Evolutionary conservation across 495 filamentous ascomycete genomes (phyloP).

Genomic region (Umbilicaria muhlenbergii): DNA sequence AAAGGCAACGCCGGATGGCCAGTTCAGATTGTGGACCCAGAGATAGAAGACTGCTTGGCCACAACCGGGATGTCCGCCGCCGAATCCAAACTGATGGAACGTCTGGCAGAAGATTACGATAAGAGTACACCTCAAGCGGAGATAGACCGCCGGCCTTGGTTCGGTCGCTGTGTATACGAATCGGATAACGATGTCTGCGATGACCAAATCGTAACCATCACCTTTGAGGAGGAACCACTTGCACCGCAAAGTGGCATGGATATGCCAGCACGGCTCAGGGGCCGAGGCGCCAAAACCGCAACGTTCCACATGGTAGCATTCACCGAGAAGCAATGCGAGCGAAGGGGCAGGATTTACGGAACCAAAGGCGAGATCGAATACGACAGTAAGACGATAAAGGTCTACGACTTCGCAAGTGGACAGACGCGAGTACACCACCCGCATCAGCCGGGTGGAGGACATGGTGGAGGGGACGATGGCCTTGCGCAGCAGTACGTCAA

Average conservation of each 20-base stretch:
- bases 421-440: constrained; percentile 2
- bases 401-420: constrained; percentile 24
- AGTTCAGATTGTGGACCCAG: constrained; percentile 70
- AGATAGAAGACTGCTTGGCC: constrained; percentile 60
- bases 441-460: constrained; percentile 23
- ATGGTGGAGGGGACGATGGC: constrained; percentile 83
- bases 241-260: background rate
- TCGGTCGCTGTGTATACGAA: constrained; percentile 88
- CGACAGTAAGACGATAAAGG: constrained; percentile 29
- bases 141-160: constrained; percentile 58
- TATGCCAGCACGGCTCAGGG: constrained; percentile 16
- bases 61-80: constrained; percentile 16
- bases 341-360: constrained; percentile 72
- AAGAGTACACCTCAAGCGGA: constrained; percentile 28
- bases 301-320: constrained; percentile 88
- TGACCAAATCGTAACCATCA: constrained; percentile 74
- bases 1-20: constrained; percentile 60
- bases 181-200: constrained; percentile 83
- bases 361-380: constrained; percentile 73
- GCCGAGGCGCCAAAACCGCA: constrained; percentile 63
- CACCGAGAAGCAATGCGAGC: constrained; percentile 71
- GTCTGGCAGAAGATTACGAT: constrained; percentile 55
- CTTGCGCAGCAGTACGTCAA: constrained; percentile 63
- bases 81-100: constrained; percentile 16
- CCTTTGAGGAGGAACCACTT: constrained; percentile 57